Evolutionary conservation across 257 asterid species (phyloP).

Genomic region (Asclepias syriaca): DNA sequence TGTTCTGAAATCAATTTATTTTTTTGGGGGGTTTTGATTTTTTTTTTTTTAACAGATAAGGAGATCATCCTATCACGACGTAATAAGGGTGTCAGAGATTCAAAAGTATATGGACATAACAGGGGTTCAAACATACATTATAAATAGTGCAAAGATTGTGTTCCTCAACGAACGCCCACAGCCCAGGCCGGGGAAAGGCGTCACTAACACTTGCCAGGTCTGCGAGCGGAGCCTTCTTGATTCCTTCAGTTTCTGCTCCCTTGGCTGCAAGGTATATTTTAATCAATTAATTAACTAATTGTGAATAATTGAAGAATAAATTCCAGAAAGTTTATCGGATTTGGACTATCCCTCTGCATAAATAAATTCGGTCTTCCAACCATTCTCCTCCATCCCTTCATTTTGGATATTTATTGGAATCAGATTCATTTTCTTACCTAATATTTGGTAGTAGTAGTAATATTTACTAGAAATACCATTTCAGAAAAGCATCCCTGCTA

Average conservation of each 20-base stretch:
- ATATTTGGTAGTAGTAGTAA: background rate
- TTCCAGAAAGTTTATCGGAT: too few species aligned
- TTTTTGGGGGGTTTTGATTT: too few species aligned
- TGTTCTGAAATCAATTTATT: background rate
- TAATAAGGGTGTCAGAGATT: slow-evolving; percentile 67
- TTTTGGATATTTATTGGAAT: background rate
- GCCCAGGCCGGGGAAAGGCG: slow-evolving; percentile 86
- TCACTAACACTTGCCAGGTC: slow-evolving; percentile 67
- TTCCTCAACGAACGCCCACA: slow-evolving; percentile 81
- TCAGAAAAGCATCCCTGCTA: background rate
- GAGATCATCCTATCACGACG: slow-evolving; percentile 89
- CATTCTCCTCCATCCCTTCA: background rate
- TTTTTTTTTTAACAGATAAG: slow-evolving; percentile 43
- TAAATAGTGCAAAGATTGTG: slow-evolving; percentile 77
- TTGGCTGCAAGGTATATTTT: slow-evolving; percentile 70
- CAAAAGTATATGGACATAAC: slow-evolving; percentile 69
- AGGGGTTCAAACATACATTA: slow-evolving; percentile 67
- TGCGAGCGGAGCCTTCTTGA: slow-evolving; percentile 79
- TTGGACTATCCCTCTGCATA: too few species aligned
- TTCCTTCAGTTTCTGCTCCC: slow-evolving; percentile 74
- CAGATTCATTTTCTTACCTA: background rate
- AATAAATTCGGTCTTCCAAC: background rate
- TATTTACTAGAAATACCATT: background rate
- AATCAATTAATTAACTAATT: too few species aligned
- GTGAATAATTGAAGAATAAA: too few species aligned